Evolutionary conservation across 495 filamentous ascomycete genomes (phyloP).

Genomic region (Entonaema liquescens): DNA sequence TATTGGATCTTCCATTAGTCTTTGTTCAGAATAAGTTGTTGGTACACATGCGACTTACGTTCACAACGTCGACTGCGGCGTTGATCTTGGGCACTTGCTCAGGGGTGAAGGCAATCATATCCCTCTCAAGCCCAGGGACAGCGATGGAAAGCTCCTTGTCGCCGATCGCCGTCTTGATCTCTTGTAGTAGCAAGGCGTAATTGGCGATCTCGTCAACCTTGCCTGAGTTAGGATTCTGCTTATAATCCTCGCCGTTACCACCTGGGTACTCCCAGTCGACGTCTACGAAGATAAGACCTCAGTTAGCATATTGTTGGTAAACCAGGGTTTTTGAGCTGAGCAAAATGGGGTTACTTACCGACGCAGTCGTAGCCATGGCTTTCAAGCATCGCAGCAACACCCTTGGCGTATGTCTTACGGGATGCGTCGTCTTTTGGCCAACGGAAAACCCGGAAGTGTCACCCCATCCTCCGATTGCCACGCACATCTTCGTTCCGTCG

Average conservation of each 20-base stretch:
- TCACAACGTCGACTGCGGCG: constrained; percentile 68
- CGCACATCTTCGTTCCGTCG: constrained; percentile 63
- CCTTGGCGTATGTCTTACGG: constrained; percentile 65
- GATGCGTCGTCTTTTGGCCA: constrained; percentile 59
- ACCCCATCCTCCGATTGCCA: constrained; percentile 73
- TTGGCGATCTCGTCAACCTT: constrained; percentile 66
- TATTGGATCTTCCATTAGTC: constrained; percentile 3
- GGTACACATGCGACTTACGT: constrained; percentile 46
- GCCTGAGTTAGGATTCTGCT: constrained; percentile 62
- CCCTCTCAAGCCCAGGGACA: constrained; percentile 63
- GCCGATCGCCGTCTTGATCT: constrained; percentile 64
- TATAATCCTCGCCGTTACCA: constrained; percentile 69
- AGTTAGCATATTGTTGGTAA: constrained; percentile 5
- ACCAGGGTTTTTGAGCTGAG: neutral
- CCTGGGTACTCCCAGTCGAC: constrained; percentile 78
- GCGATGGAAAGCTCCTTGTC: constrained; percentile 70
- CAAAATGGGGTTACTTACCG: constrained; percentile 37
- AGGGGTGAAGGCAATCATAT: constrained; percentile 71
- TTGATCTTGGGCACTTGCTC: constrained; percentile 66
- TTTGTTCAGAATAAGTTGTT: neutral
- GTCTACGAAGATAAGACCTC: constrained; percentile 34
- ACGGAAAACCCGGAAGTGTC: constrained; percentile 64
- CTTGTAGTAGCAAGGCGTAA: constrained; percentile 65
- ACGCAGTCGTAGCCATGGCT: constrained; percentile 65
- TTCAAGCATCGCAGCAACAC: constrained; percentile 62